These are phyloP conservation scores for Thraustotheca clavata DNA, from an alignment of 352 stramenopile genomes.

Conservation along the genomic window DNA sequence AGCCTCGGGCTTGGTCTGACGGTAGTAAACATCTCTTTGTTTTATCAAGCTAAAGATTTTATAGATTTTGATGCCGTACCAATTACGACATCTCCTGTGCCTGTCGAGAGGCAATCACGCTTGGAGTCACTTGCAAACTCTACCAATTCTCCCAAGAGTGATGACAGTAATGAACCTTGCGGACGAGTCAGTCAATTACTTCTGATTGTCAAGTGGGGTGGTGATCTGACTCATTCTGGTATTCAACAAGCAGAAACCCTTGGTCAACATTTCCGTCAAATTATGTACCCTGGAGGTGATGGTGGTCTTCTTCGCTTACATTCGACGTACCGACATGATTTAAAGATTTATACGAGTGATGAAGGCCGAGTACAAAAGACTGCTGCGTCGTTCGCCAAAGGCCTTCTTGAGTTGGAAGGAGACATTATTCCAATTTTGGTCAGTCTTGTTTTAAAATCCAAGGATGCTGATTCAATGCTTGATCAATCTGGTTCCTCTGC, in stretches of 20 bases:
- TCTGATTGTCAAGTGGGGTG: conserved; percentile 99
- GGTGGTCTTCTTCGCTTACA: conserved; percentile 97
- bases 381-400: conserved; percentile 98
- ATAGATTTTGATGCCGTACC: background rate
- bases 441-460: conserved; percentile 84
- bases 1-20: conserved; percentile 45
- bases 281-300: conserved; percentile 88
- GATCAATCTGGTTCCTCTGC: conserved; percentile 96
- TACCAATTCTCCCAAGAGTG: background rate
- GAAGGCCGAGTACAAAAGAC: conserved; percentile 99
- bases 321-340: conserved; percentile 98
- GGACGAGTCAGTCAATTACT: conserved; percentile 79
- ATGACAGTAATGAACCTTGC: background rate
- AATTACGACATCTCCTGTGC: background rate
- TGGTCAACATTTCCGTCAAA: conserved; percentile 83
- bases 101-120: background rate
- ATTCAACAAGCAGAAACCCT: conserved; percentile 94
- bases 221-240: conserved; percentile 96
- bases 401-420: conserved; percentile 97
- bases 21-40: background rate
- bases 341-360: conserved; percentile 99
- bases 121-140: background rate
- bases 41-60: background rate
- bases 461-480: conserved; percentile 94
- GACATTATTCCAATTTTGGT: conserved; percentile 99